Percentiles rank a stretch among this genome's conserved stretches.
These are phyloP conservation scores for Dionaea muscipula DNA, from an alignment of 179 eudicot genomes.

Conservation along the genomic window DNA sequence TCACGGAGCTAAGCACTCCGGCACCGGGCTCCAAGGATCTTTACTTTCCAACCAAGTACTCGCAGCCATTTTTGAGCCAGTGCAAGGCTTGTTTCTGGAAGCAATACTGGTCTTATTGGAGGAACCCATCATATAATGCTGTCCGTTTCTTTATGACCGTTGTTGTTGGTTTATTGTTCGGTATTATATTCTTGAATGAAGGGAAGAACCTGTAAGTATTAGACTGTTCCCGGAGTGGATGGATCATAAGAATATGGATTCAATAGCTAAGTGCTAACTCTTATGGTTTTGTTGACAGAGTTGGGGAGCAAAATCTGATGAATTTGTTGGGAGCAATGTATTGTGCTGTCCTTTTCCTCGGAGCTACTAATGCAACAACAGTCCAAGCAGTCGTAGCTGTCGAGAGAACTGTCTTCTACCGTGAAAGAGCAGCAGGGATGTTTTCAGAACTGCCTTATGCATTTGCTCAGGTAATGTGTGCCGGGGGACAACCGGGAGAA, in stretches of 20 bases:
- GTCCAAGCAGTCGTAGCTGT: conserved; percentile 55
- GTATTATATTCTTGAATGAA: conserved; percentile 51
- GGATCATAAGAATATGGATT: neutral
- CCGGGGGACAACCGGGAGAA: too few species aligned
- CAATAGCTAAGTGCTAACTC: too few species aligned
- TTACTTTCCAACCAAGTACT: conserved; percentile 43
- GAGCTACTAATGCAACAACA: conserved; percentile 48
- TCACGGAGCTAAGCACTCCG: conserved; percentile 46
- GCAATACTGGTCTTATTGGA: conserved; percentile 71
- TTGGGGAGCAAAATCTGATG: conserved; percentile 46
- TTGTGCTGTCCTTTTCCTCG: conserved; percentile 67
- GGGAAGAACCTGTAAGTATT: conserved; percentile 43
- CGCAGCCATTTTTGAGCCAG: conserved; percentile 42
- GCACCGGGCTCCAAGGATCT: conserved; percentile 39
- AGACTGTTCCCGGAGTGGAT: neutral
- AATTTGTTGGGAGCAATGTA: conserved; percentile 63
- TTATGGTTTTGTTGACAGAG: conserved; percentile 21
- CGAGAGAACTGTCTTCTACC: conserved; percentile 76
- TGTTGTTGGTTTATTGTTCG: conserved; percentile 42
- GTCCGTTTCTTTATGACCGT: conserved; percentile 42
- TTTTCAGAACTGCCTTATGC: conserved; percentile 69
- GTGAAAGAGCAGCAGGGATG: conserved; percentile 80
- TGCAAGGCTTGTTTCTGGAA: conserved; percentile 84
- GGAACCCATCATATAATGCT: conserved; percentile 51
- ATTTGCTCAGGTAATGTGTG: conserved; percentile 54